These are phyloP conservation scores for Ustilago tritici DNA, from an alignment of 1,284 basidiomycete species.

Conservation along the genomic window DNA sequence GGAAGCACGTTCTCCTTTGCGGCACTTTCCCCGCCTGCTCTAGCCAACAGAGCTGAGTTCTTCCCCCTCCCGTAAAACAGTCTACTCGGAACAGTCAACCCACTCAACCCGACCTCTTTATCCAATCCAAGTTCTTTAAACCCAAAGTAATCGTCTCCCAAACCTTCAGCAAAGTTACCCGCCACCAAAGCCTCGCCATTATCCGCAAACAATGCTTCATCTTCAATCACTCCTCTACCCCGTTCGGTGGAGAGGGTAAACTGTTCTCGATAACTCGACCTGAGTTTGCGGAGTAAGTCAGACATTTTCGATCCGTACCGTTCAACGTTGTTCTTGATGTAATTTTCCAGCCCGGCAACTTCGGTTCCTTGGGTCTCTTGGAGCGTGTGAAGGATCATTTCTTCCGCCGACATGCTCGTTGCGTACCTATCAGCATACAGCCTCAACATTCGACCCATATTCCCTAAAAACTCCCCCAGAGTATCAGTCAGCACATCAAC, in stretches of 20 bases:
- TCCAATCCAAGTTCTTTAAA: conserved; percentile 89
- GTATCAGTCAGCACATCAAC: conserved; percentile 85
- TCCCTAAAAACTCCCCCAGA: conserved; percentile 82
- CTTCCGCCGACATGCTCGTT: conserved; percentile 84
- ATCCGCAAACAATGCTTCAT: conserved; percentile 84
- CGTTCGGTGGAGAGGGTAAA: conserved; percentile 73
- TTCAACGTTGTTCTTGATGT: conserved; percentile 89
- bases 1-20: conserved; percentile 38
- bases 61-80: conserved; percentile 78
- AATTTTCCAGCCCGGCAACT: conserved; percentile 82
- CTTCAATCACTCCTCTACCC: conserved; percentile 70
- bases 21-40: not conserved
- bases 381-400: conserved; percentile 89
- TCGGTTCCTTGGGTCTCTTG: conserved; percentile 85
- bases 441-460: conserved; percentile 86
- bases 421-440: conserved; percentile 85
- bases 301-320: conserved; percentile 81
- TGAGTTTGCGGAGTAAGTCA: conserved; percentile 87
- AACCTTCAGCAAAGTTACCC: conserved; percentile 87
- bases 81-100: conserved; percentile 81
- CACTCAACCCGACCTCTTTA: conserved; percentile 83
- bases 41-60: not conserved
- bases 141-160: conserved; percentile 94
- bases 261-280: conserved; percentile 81
- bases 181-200: conserved; percentile 79